These are phyloP conservation scores for Noccaea bulbosa DNA, from an alignment of 345 rosid genomes.

Conservation along the genomic window DNA sequence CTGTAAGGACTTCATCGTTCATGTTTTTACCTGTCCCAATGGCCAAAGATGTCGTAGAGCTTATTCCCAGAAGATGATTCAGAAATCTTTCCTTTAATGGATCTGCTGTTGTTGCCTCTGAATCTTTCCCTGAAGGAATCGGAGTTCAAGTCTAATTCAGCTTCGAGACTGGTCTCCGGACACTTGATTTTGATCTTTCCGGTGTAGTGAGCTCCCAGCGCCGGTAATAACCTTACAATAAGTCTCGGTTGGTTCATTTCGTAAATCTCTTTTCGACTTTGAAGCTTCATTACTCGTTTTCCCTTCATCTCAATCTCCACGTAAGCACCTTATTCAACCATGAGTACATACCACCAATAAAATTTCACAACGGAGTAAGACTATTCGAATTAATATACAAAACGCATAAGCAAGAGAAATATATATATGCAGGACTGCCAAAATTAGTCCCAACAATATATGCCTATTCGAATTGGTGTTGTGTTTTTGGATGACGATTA, in stretches of 20 bases:
- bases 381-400: not conserved
- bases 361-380: not conserved
- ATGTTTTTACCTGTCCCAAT: constrained; percentile 75
- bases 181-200: constrained; percentile 66
- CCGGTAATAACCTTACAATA: constrained; percentile 56
- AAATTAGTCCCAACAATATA: too few species aligned
- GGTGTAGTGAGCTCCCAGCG: constrained; percentile 60
- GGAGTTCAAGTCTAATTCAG: constrained; percentile 62
- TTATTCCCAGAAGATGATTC: constrained; percentile 48
- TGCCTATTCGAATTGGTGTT: too few species aligned
- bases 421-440: not conserved
- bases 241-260: constrained; percentile 73
- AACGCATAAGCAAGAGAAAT: not conserved
- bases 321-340: constrained; percentile 52
- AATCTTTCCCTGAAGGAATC: constrained; percentile 46
- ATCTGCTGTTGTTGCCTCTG: constrained; percentile 49
- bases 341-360: not conserved
- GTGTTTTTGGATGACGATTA: too few species aligned
- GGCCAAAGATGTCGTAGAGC: constrained; percentile 61
- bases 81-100: constrained; percentile 65
- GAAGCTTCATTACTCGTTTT: constrained; percentile 62
- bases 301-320: constrained; percentile 73
- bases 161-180: constrained; percentile 64
- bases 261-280: constrained; percentile 61
- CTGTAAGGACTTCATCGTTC: not conserved